Base-by-base conservation (phyloP, 148 eudicot species). In the Persicaria maculosa region DNA sequence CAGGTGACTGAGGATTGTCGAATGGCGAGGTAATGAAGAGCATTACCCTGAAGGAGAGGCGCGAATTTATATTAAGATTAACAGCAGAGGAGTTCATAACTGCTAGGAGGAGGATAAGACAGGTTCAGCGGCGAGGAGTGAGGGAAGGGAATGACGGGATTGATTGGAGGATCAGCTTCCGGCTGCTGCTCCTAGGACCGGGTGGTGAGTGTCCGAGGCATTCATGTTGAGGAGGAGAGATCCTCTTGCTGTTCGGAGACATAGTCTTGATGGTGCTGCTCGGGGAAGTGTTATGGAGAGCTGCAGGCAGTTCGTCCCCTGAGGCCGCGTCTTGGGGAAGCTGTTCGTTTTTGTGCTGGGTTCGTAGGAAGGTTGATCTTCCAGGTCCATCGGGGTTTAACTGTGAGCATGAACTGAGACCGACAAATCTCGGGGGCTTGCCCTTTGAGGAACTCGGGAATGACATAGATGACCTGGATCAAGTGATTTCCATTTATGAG, bases 101-200 rank as follows among this genome's bases (percentile, higher is more conserved):
- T 47, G 9, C 5, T n/a, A n/a, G n/a, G n/a, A n/a, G n/a, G n/a
- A 31, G 40, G 40, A 1, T 31, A 31, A 10, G 52, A 12, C 52
- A 36, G n/a, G 47, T 57, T 85, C 81, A 92, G 54, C 81, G 86
- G 71, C 89, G 81, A 47, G 90, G 85, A 54, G 90, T 86, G 77
- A 93, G 93, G 0, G 96, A 93, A 22, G 97, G 97, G 68, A 90
- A 93, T 2, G 96, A 82, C 22, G 97, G 96, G 72, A 93, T 90
- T 10, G 97, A 93, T 77, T 89, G 89, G 70, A 93, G 85, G 76
- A 90, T 88, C 77, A 93, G 75, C 83, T 90, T 93, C 67, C 96
- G 84, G 84, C 88, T 87, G 80, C 88, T 90, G 47, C 89, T 83
- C 44, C 74, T 82, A 47, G 74, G 84, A 52, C 82, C 81, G 10